phyloP scores from a whole-genome alignment of 1,139 yeast species.

The Sugiyamaella novakii region DNA sequence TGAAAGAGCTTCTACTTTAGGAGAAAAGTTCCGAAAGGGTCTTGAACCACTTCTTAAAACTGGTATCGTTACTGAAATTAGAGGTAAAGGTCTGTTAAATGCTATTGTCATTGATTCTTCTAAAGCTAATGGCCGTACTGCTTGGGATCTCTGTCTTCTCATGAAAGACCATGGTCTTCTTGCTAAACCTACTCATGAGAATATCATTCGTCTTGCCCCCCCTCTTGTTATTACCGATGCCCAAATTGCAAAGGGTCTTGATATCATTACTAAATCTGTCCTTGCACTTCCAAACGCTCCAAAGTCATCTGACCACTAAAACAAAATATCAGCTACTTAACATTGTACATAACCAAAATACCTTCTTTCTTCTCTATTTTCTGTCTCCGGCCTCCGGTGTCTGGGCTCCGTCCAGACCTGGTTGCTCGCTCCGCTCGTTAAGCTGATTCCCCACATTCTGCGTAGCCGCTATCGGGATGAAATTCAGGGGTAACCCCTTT shows the following conservation, averaged over 20 bases:
- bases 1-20: slow-evolving; percentile 73
- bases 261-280: slow-evolving; percentile 65
- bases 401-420: neutral
- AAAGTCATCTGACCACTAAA: slow-evolving; percentile 9
- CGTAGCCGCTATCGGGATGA: too few species aligned
- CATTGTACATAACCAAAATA: neutral
- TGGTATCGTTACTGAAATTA: slow-evolving; percentile 77
- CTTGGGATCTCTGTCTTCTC: slow-evolving; percentile 92
- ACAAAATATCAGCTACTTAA: too few species aligned
- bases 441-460: neutral
- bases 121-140: slow-evolving; percentile 85
- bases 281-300: slow-evolving; percentile 57
- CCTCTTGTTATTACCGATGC: slow-evolving; percentile 89
- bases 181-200: slow-evolving; percentile 97
- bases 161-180: slow-evolving; percentile 88
- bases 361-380: too few species aligned
- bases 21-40: slow-evolving; percentile 68
- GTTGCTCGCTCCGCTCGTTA: too few species aligned
- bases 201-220: slow-evolving; percentile 94
- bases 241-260: slow-evolving; percentile 81
- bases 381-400: too few species aligned
- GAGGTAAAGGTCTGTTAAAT: slow-evolving; percentile 88
- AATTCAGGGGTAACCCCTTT: too few species aligned
- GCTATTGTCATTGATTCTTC: slow-evolving; percentile 89
- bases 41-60: slow-evolving; percentile 62